Conservation (phyloP, 2,329 filamentous ascomycete genomes). For the Xylaria polymorpha region DNA sequence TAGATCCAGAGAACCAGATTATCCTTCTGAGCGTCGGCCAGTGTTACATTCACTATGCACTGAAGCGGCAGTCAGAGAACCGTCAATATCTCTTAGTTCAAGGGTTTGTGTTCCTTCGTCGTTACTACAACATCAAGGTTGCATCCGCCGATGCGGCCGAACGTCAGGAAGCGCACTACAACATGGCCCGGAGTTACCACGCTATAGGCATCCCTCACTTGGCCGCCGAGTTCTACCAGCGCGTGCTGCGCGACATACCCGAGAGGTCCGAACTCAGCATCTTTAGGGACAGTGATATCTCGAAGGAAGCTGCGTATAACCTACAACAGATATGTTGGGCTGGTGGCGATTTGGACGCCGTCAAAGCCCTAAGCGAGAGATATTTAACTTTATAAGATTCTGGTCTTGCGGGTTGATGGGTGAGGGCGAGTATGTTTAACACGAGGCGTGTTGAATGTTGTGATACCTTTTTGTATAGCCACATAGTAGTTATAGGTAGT, state of each 20-base stretch:
- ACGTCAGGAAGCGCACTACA: conserved; percentile 83
- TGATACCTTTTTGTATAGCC: conserved; percentile 21
- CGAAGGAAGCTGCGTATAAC: conserved; percentile 49
- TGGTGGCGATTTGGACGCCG: conserved; percentile 45
- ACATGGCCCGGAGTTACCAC: conserved; percentile 81
- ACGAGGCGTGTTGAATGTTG: neutral
- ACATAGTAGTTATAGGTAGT: neutral
- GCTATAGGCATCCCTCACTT: conserved; percentile 78
- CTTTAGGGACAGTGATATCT: conserved; percentile 44
- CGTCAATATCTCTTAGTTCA: conserved; percentile 88
- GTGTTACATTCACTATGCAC: conserved; percentile 86
- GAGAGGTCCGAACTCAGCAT: conserved; percentile 33
- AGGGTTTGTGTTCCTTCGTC: conserved; percentile 81
- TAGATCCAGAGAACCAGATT: conserved; percentile 80
- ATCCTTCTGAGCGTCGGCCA: conserved; percentile 85
- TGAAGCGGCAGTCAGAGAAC: conserved; percentile 92
- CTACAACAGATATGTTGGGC: conserved; percentile 49
- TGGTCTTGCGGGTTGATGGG: neutral
- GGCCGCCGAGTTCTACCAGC: conserved; percentile 76
- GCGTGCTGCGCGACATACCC: conserved; percentile 56
- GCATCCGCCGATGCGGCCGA: conserved; percentile 54
- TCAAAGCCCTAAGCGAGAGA: conserved; percentile 41
- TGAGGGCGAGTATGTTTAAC: neutral
- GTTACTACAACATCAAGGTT: conserved; percentile 74
- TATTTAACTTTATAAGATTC: conserved; percentile 42